These are phyloP conservation scores for Calonectria montana DNA, from an alignment of 2,329 filamentous ascomycete genomes.

Conservation along the genomic window DNA sequence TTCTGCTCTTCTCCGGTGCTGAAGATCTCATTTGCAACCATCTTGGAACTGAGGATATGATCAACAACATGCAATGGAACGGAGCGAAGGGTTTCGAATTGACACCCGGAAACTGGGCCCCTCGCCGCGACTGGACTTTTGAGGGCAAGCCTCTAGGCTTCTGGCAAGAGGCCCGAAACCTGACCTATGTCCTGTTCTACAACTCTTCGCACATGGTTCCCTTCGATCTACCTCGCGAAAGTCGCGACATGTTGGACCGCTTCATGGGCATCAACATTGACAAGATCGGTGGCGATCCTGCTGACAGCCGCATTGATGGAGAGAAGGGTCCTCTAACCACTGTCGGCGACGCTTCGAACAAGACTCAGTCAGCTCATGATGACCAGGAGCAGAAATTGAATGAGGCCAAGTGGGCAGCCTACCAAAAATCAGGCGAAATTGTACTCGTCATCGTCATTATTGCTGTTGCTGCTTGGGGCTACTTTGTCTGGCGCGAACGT, in stretches of 20 bases:
- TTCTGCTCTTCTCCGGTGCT: constrained; percentile 92
- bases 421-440: constrained; percentile 87
- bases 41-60: constrained; percentile 89
- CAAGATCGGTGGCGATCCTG: constrained; percentile 83
- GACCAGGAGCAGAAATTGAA: constrained; percentile 75
- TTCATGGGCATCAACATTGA: constrained; percentile 95
- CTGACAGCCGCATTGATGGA: constrained; percentile 85
- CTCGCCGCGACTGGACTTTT: constrained; percentile 93
- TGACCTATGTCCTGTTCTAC: constrained; percentile 96
- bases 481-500: constrained; percentile 73
- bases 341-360: constrained; percentile 75
- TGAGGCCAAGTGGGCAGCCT: constrained; percentile 88
- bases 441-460: constrained; percentile 85
- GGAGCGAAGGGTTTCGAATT: constrained; percentile 92
- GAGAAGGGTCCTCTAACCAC: constrained; percentile 83
- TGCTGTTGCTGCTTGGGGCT: constrained; percentile 80
- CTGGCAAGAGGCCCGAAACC: constrained; percentile 93
- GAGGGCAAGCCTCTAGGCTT: constrained; percentile 89
- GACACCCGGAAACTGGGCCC: constrained; percentile 87
- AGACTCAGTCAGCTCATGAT: constrained; percentile 65
- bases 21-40: constrained; percentile 98
- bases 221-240: constrained; percentile 88
- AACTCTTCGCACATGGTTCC: constrained; percentile 99
- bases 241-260: constrained; percentile 95
- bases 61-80: constrained; percentile 92